Evolutionary conservation across 2,329 filamentous ascomycete genomes (phyloP), one percentile per base, ranked within the genome.

Genomic region (Dryadomyces quercus-mongolicae): DNA sequence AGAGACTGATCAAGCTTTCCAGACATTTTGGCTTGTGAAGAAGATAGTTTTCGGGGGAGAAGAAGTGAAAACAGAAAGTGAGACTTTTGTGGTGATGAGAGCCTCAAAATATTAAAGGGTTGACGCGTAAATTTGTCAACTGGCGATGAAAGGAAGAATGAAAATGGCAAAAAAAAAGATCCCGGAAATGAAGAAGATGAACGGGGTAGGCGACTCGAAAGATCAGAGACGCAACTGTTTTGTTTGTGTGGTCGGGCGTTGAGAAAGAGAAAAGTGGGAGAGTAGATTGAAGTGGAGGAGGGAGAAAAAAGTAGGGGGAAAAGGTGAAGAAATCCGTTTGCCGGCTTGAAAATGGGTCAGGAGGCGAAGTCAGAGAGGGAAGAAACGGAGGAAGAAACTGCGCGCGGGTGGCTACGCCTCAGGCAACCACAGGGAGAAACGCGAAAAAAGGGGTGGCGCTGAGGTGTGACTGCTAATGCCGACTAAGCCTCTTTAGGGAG

Each of bases 1-100:
- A 98, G 88, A 75, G 90, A 91, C 77, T 94, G 85, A 71, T 96
- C 90, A 67, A 98, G 86, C 76, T 96, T 96, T 76, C 82, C 85
- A 77, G 89, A 88, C 90, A 95, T 95, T 62, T 64, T 85, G 18
- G 25, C 13, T 47, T 45, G 31, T 2, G 66, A 59, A 63, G 59
- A 54, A 57, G 56, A 48, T 22, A n/a, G 36, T 31, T 31, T 31
- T 31, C 25, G 22, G 22, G 53, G 52, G 45, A 36, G 20, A 55
- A 20, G n/a, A 25, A 36, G 7, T 16, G 49, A 43, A 47, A 49
- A 51, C 34, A 50, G 7, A 40, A 16, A 40, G 36, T 12, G 15
- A 40, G 36, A 12, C 10, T 40, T 40, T 40, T 40, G 36, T 12
- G 49, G 38, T 20, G 47, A 49, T 13, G 16, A 16, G 5, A 18